A percentile compares a stretch with the other conserved stretches of the same genome.
These are phyloP conservation scores for Vaccinium corymbosum DNA, from an alignment of 148 eudicot species.

Conservation along the genomic window DNA sequence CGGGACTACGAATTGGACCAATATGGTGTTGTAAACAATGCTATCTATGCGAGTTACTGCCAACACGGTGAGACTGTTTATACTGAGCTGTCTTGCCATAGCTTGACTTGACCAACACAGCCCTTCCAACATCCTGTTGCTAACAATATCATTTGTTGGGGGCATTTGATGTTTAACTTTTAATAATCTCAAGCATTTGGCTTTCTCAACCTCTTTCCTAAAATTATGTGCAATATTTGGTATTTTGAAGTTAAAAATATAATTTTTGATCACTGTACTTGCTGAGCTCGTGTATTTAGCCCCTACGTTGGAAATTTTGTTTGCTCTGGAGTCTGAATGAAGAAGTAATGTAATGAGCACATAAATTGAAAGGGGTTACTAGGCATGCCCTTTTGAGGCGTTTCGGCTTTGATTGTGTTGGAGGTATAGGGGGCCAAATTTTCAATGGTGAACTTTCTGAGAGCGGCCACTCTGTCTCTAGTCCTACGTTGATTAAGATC, in stretches of 20 bases:
- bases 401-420: too few relatives aligned
- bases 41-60: conserved; percentile 73
- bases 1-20: conserved; percentile 90
- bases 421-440: too few relatives aligned
- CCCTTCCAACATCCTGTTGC: conserved; percentile 3
- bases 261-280: not conserved
- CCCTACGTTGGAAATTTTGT: not conserved
- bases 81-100: not conserved
- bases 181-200: not conserved
- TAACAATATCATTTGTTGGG: not conserved
- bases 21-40: conserved; percentile 96
- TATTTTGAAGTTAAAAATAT: not conserved
- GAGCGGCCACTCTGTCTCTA: too few relatives aligned
- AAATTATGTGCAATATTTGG: not conserved
- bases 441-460: too few relatives aligned
- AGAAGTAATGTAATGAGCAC: too few relatives aligned
- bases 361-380: too few relatives aligned
- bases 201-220: not conserved
- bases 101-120: not conserved
- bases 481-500: too few relatives aligned
- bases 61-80: conserved; percentile 61
- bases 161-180: not conserved
- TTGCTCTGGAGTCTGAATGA: too few relatives aligned
- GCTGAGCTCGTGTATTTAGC: not conserved
- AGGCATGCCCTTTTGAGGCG: too few relatives aligned